Evolutionary conservation across 2,329 filamentous ascomycete genomes (phyloP).

Genomic region (Gnomoniopsis smithogilvyi): DNA sequence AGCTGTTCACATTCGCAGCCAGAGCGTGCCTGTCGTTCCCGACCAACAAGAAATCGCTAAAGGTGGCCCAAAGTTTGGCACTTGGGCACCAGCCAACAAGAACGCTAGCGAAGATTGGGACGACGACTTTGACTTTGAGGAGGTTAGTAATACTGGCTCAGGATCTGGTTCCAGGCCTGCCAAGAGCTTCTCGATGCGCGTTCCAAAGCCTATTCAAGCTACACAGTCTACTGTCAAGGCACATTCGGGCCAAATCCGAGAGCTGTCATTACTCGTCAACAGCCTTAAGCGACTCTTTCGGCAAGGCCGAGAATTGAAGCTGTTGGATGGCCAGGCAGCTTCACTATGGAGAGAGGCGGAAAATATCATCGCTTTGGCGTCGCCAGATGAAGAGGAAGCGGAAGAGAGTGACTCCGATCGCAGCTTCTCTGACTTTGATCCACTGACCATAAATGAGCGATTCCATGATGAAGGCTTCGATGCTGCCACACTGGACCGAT

Average conservation of each 20-base stretch:
- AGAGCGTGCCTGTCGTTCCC: constrained; percentile 71
- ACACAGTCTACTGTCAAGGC: constrained; percentile 79
- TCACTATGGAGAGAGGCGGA: constrained; percentile 77
- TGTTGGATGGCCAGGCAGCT: constrained; percentile 57
- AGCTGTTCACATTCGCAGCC: constrained; percentile 71
- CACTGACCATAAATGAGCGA: constrained; percentile 38
- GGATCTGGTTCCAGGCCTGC: constrained; percentile 25
- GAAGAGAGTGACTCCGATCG: constrained; percentile 30
- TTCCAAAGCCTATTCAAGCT: constrained; percentile 76
- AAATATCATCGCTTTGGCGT: constrained; percentile 82
- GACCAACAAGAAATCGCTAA: constrained; percentile 57
- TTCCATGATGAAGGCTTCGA: constrained; percentile 48
- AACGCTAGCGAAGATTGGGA: constrained; percentile 85
- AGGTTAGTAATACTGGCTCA: constrained; percentile 34
- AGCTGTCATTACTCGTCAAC: constrained; percentile 78
- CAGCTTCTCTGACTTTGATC: constrained; percentile 37
- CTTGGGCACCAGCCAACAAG: constrained; percentile 78
- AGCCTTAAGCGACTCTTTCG: constrained; percentile 75
- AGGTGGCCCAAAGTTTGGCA: constrained; percentile 67
- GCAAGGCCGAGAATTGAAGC: constrained; percentile 64
- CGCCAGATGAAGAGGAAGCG: constrained; percentile 58
- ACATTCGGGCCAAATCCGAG: constrained; percentile 79
- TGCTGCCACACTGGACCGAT: constrained; percentile 38
- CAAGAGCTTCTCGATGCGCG: constrained; percentile 55
- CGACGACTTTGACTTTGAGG: constrained; percentile 78